Evolutionary conservation across 441 rosid genomes (phyloP).

Genomic region (Erysimum cheiri): DNA sequence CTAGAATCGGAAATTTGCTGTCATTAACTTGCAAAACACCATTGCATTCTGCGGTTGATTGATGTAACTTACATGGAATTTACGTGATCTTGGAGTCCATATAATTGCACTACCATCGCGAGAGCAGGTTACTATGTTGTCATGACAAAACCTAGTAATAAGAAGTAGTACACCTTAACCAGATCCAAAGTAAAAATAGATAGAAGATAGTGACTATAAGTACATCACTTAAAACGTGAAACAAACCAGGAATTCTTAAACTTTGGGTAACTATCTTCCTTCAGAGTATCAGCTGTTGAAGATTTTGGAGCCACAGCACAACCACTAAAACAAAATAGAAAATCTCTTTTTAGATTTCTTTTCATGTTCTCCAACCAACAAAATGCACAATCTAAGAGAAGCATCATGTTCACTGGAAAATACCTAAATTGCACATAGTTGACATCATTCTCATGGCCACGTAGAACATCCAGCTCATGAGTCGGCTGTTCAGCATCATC

Average conservation of each 20-base stretch:
- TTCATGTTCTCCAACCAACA: slow-evolving; percentile 27
- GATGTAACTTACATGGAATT: slow-evolving; percentile 61
- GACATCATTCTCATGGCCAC: slow-evolving; percentile 90
- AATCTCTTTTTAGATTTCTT: slow-evolving; percentile 30
- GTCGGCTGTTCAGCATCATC: slow-evolving; percentile 64
- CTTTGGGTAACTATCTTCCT: slow-evolving; percentile 78
- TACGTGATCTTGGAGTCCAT: slow-evolving; percentile 80
- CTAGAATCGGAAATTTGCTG: slow-evolving; percentile 37
- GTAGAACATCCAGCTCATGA: slow-evolving; percentile 78
- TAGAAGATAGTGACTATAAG: slow-evolving; percentile 31
- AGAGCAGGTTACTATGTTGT: slow-evolving; percentile 87
- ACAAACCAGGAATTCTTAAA: slow-evolving; percentile 80
- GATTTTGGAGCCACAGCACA: slow-evolving; percentile 78
- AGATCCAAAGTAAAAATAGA: slow-evolving; percentile 26
- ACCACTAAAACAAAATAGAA: slow-evolving; percentile 58
- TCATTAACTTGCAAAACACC: slow-evolving; percentile 37
- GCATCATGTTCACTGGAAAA: slow-evolving; percentile 18
- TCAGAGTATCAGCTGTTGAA: slow-evolving; percentile 56
- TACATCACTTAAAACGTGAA: slow-evolving; percentile 17
- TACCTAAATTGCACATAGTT: slow-evolving; percentile 86
- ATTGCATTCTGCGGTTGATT: slow-evolving; percentile 32
- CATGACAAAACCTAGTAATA: slow-evolving; percentile 72
- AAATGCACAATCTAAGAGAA: slow-evolving; percentile 25
- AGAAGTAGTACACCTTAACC: slow-evolving; percentile 32
- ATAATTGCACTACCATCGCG: slow-evolving; percentile 94